These are phyloP conservation scores for Fusarium xyrophilum DNA, from an alignment of 2,329 filamentous ascomycete genomes.

Conservation along the genomic window DNA sequence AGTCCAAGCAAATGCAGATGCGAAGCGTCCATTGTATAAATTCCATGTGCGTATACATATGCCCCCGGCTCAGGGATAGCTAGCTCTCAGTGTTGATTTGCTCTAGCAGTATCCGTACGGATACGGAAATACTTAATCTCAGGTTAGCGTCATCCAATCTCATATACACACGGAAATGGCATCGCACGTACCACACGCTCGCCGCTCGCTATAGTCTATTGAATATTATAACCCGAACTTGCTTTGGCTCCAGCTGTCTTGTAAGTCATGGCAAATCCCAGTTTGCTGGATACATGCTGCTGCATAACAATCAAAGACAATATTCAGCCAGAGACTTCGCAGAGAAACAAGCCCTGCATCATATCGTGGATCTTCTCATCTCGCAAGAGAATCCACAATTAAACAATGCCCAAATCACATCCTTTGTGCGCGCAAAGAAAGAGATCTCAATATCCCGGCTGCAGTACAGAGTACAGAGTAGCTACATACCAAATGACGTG, in stretches of 20 bases:
- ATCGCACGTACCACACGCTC: constrained; percentile 24
- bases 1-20: not conserved
- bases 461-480: no score
- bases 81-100: no score
- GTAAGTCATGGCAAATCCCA: constrained; percentile 1
- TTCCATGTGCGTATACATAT: not conserved
- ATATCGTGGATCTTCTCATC: not conserved
- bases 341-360: not conserved
- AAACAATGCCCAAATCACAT: not conserved
- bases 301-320: not conserved
- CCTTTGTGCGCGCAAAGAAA: constrained; percentile 3
- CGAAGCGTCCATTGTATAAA: not conserved
- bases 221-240: not conserved
- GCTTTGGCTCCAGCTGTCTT: not conserved
- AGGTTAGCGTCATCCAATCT: constrained; percentile 16
- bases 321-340: not conserved
- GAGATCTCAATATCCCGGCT: constrained; percentile 5
- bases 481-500: not conserved
- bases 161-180: constrained; percentile 3
- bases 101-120: not conserved
- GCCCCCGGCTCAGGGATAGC: not conserved
- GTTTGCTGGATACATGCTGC: not conserved
- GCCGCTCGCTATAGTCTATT: not conserved
- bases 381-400: not conserved
- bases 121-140: not conserved